phyloP scores from a whole-genome alignment of 371 early-diverging fungal species.

The Zancudomyces culisetae region DNA sequence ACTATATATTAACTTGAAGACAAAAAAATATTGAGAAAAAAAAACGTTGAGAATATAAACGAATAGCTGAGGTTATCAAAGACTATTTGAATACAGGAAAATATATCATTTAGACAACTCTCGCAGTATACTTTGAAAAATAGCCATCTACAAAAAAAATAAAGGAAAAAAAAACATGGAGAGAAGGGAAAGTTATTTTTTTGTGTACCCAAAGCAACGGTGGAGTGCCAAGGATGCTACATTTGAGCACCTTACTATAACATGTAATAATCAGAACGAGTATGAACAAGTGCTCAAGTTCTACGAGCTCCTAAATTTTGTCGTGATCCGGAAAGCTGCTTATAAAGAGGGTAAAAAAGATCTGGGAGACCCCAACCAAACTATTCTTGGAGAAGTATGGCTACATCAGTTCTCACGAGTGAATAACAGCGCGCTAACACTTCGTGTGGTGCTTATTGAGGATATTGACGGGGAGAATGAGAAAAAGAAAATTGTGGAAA shows the following conservation, averaged over 20 bases:
- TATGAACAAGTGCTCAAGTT: not conserved
- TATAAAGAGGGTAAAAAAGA: not conserved
- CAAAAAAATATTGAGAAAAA: too few relatives aligned
- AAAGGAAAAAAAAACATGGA: too few relatives aligned
- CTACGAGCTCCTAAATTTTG: not conserved
- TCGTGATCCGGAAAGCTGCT: not conserved
- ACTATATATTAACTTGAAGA: too few relatives aligned
- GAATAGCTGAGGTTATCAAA: too few relatives aligned
- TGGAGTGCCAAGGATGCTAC: not conserved
- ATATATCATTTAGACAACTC: too few relatives aligned
- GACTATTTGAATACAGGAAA: too few relatives aligned
- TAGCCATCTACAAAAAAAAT: too few relatives aligned
- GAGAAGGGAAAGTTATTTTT: conserved; percentile 1
- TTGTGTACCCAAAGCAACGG: not conserved
- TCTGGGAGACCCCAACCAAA: not conserved
- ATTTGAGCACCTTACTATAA: not conserved
- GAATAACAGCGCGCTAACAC: not conserved
- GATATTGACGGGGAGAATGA: not conserved
- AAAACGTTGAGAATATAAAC: too few relatives aligned
- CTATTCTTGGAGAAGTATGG: not conserved
- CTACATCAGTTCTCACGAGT: not conserved
- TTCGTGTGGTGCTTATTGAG: not conserved
- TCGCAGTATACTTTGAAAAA: too few relatives aligned
- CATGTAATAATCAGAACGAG: not conserved
- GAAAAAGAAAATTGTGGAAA: not conserved